Evolutionary conservation across 441 rosid genomes (phyloP), one percentile per base, ranked within the genome.

Genomic region (Gossypium trilobum): DNA sequence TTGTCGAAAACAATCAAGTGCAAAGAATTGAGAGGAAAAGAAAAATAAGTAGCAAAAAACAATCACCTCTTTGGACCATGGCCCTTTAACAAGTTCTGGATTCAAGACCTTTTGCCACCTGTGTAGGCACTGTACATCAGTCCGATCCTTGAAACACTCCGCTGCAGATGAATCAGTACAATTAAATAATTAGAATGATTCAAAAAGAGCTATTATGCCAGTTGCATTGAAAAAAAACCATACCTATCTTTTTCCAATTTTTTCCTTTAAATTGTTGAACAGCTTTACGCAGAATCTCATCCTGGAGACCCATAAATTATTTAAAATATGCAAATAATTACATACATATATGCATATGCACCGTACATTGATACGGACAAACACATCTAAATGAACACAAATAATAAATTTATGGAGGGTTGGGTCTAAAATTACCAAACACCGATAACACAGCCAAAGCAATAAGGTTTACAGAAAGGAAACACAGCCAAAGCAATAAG

Each of bases 61-160:
- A 51, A 61, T 82, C 75, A 91, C 99, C 99, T 92, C 98, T 80
- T 92, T 95, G 16, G 99, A 92, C 99, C 99, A 95, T 16, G 99
- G 99, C 25, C 98, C 99, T 88, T 95, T 92, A 52, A 95, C 91
- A 73, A 95, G 96, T 77, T 95, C 99, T 51, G 99, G 99, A 80
- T 92, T 89, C 80, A 95, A 86, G 78, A 95, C 99, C 85, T 95
- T 95, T 87, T 95, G 99, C 99, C 99, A 95, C 80, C 99, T 87
- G 84, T 95, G 99, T 44, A 95, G 87, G 86, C 99, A 95, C 79
- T 95, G 99, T 67, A 95, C 99, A 82, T 95, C 99, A 58, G 99
- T 92, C 73, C 99, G 88, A 65, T 95, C 98, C 82, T 95, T 95
- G 87, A 95, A 92, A 83, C 92, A 91, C 79, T 92, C 99, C 55